Base-by-base conservation (phyloP, 352 stramenopile genomes). In the Phytophthora podocarpi region DNA sequence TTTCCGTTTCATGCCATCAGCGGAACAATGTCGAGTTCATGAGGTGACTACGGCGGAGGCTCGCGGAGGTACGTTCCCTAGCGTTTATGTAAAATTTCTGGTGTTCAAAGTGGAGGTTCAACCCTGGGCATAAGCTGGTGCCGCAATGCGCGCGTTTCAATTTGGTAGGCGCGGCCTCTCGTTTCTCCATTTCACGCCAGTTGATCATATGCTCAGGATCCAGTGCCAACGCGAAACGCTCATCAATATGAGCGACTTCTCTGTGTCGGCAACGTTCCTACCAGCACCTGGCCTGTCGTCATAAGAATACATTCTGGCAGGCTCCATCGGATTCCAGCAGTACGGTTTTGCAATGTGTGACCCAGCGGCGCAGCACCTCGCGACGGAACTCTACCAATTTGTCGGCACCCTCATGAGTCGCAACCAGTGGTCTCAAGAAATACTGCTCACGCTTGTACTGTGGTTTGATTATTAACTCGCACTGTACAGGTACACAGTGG, bases 221-320 rank as follows among this genome's bases (percentile, higher is more conserved):
- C 30, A 24, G 16, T 26, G 35, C 6, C 48, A 57, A 35, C 23
- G 35, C 12, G 35, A 47, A 37, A 21, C 8, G 9, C 47, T 47
- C 24, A 57, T 57, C n/a, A 57, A 57, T 6, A 57, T 46, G 48
- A 57, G 35, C 24, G n/a, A 39, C n/a, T 57, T 36, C 18, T 57
- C 35, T 1, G 26, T 57, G 13, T 46, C 48, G 0, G 48, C 48
- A 27, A 57, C 46, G 35, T 41, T 57, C 35, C 8, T 57, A 15
- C 24, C 48, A 30, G 21, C 35, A 2, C 35, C 48, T 28, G 48
- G 39, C 4, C 48, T 35, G 1, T 8, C 34, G 2, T 20, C 48
- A 3, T 57, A 24, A 35, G 45, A 57, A 37, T 34, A 57, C 2
- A 12, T 57, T 16, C 24, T 39, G 1, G 27, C 48, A 2, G 48